phyloP scores from a whole-genome alignment of 75 land plant species.

The Azolla pinnata region DNA sequence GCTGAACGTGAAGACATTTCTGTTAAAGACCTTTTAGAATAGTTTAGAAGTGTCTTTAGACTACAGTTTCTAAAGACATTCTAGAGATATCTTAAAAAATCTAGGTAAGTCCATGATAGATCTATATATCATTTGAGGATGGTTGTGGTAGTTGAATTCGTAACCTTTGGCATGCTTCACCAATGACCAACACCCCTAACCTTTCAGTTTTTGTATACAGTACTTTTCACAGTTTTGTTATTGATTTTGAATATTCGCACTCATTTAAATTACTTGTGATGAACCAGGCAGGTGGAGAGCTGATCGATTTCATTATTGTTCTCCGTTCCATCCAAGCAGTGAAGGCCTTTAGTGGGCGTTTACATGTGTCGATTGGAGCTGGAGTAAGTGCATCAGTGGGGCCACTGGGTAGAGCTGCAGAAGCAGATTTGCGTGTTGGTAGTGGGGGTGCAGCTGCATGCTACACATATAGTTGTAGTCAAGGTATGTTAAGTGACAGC shows the following conservation, averaged over 20 bases:
- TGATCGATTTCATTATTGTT: conserved; percentile 70
- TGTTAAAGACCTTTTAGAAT: too few species aligned
- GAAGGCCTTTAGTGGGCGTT: conserved; percentile 67
- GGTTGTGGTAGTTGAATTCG: too few species aligned
- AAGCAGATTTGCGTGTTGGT: conserved; percentile 80
- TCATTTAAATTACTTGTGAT: neutral
- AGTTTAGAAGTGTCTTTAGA: too few species aligned
- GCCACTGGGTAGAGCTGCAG: conserved; percentile 68
- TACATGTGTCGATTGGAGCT: conserved; percentile 80
- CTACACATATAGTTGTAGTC: conserved; percentile 84
- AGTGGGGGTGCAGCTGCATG: conserved; percentile 67
- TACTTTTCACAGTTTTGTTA: neutral
- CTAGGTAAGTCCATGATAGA: too few species aligned
- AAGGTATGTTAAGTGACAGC: conserved; percentile 49
- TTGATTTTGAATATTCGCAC: neutral
- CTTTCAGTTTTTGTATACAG: too few species aligned
- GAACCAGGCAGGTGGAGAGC: conserved; percentile 75
- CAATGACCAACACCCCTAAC: too few species aligned
- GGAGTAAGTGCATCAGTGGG: conserved; percentile 86
- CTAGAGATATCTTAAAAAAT: too few species aligned
- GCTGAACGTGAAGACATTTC: too few species aligned
- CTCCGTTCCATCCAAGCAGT: conserved; percentile 62
- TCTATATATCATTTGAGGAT: too few species aligned
- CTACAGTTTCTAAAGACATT: too few species aligned
- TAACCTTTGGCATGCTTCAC: too few species aligned